Evolutionary conservation across 2,329 filamentous ascomycete genomes (phyloP).

Genomic region (Tetracladium maxilliforme): DNA sequence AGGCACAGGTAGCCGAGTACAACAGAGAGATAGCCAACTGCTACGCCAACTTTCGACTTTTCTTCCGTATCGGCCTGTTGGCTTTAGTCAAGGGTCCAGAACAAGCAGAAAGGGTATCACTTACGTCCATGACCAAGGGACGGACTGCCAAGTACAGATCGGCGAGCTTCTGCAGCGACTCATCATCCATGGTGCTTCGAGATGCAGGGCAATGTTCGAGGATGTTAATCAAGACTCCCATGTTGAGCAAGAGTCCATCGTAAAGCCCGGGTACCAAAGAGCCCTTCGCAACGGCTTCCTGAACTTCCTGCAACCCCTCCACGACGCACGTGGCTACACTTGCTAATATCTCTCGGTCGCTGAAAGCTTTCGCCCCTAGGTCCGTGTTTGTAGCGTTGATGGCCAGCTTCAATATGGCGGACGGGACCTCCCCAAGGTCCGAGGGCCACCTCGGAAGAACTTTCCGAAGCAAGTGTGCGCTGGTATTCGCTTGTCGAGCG

Average conservation of each 20-base stretch:
- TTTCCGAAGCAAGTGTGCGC: constrained; percentile 1
- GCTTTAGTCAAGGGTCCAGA: constrained; percentile 4
- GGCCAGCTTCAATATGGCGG: constrained; percentile 43
- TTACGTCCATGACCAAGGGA: constrained; percentile 52
- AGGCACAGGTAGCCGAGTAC: constrained; percentile 71
- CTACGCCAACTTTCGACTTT: constrained; percentile 67
- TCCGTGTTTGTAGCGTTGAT: constrained; percentile 82
- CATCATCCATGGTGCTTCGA: constrained; percentile 27
- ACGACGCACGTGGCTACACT: constrained; percentile 50
- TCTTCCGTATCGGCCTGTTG: constrained; percentile 52
- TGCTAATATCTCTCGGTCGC: constrained; percentile 53
- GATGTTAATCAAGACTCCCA: constrained; percentile 80
- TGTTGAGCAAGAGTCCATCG: constrained; percentile 60
- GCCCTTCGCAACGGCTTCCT: constrained; percentile 31
- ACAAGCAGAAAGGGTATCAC: constrained; percentile 11
- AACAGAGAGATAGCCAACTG: constrained; percentile 74
- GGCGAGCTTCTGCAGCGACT: constrained; percentile 43
- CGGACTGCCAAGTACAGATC: constrained; percentile 53
- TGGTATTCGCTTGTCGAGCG: background rate
- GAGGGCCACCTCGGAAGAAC: constrained; percentile 1
- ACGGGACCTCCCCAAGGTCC: constrained; percentile 1
- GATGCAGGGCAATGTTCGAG: constrained; percentile 61
- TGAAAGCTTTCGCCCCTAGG: constrained; percentile 56
- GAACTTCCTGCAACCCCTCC: constrained; percentile 26
- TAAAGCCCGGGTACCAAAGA: constrained; percentile 34